phyloP scores from a whole-genome alignment of 108 stramenopile genomes.

The Epithemia pelagica region DNA sequence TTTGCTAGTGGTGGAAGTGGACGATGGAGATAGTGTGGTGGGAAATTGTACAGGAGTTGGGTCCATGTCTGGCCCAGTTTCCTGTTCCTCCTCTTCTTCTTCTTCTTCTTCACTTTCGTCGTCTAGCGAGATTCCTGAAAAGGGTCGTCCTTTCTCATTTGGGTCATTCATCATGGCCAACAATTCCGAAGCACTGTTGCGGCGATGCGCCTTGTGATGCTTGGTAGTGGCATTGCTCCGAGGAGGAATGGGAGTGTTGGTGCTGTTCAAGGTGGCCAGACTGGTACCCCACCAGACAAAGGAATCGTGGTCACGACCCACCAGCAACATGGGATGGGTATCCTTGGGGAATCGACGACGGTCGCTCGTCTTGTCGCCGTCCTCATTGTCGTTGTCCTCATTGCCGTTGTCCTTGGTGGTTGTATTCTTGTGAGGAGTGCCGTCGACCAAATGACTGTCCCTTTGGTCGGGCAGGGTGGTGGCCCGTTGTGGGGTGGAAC shows the following conservation, averaged over 20 bases:
- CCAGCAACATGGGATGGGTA: too few relatives aligned
- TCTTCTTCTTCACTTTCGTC: neutral
- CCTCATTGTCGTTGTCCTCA: too few relatives aligned
- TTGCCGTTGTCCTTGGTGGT: too few relatives aligned
- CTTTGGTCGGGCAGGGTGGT: too few relatives aligned
- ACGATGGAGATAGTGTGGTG: neutral
- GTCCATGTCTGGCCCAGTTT: neutral
- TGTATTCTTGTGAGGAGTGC: too few relatives aligned
- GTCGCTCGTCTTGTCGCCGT: too few relatives aligned
- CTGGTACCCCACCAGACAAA: neutral
- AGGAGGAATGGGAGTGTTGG: neutral
- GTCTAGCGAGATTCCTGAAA: too few relatives aligned
- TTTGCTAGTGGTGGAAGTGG: neutral
- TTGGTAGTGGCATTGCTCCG: neutral
- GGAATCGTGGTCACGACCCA: neutral
- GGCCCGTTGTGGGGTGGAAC: too few relatives aligned
- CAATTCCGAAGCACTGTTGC: neutral
- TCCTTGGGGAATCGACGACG: too few relatives aligned
- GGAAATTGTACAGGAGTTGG: neutral
- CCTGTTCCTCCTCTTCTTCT: neutral
- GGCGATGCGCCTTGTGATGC: neutral
- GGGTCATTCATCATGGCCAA: neutral
- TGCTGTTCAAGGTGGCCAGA: neutral
- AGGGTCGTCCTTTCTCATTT: neutral
- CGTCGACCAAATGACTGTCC: too few relatives aligned